A percentile compares a stretch with the other conserved stretches of the same genome.
Conservation (phyloP, 1,284 basidiomycete species). For the Tilletia setariae region DNA sequence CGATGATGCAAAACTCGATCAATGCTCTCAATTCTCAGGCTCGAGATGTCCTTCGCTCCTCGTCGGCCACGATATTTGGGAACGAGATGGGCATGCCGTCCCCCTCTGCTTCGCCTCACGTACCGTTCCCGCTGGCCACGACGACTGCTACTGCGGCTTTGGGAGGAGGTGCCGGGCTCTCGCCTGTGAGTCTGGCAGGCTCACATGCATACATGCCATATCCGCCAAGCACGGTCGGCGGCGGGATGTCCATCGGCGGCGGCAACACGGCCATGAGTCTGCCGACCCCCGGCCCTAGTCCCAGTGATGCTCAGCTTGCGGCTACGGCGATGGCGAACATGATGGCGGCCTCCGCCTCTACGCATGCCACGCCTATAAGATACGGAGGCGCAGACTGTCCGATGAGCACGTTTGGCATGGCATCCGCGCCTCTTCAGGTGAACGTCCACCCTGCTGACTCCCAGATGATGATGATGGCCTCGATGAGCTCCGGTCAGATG, state of each 20-base stretch:
- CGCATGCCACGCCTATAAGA: neutral
- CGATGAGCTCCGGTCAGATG: neutral
- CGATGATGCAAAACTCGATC: constrained; percentile 30
- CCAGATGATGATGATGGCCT: neutral
- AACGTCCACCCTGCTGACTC: neutral
- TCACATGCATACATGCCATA: constrained; percentile 5
- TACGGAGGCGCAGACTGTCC: neutral
- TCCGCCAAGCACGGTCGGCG: neutral
- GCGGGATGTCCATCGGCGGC: neutral
- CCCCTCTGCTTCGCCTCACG: constrained; percentile 6
- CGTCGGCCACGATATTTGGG: neutral
- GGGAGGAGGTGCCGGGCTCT: neutral
- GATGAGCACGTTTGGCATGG: neutral
- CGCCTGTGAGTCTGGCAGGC: constrained; percentile 2
- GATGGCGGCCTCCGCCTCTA: neutral
- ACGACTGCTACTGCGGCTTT: neutral
- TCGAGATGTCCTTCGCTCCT: constrained; percentile 4
- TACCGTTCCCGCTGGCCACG: neutral
- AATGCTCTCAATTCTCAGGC: constrained; percentile 23
- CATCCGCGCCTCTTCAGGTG: neutral
- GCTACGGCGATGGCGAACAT: neutral
- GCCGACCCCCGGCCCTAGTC: constrained; percentile 4
- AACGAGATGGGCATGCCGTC: constrained; percentile 7
- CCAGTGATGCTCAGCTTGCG: neutral
- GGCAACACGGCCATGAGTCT: neutral